These are phyloP conservation scores for Solanum tarijense DNA, from an alignment of 257 asterid genomes.

Conservation along the genomic window DNA sequence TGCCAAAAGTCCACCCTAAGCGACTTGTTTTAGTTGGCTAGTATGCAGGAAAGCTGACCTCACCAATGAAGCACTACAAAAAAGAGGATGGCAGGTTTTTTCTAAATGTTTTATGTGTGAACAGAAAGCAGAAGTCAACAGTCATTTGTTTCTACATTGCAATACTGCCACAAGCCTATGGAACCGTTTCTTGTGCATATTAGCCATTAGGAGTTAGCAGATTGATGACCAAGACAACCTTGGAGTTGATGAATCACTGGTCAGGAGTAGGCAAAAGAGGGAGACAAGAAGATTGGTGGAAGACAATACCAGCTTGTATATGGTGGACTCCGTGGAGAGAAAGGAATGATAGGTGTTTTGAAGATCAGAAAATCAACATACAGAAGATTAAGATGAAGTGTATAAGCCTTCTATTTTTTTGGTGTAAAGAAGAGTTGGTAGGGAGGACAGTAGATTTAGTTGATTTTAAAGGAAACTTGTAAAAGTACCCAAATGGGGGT, in stretches of 20 bases:
- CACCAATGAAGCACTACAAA: not conserved
- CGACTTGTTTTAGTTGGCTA: not conserved
- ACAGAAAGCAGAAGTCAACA: not conserved
- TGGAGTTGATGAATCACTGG: not conserved
- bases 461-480: not conserved
- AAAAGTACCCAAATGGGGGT: not conserved
- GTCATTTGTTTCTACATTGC: not conserved
- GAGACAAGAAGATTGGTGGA: not conserved
- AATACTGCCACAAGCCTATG: not conserved
- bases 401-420: not conserved
- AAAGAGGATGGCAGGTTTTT: not conserved
- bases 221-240: not conserved
- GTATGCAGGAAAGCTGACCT: not conserved
- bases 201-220: not conserved
- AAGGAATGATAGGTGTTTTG: not conserved
- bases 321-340: not conserved
- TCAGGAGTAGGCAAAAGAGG: not conserved
- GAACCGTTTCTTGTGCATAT: not conserved
- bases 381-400: not conserved
- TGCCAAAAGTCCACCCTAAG: not conserved
- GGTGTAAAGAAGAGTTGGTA: not conserved
- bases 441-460: not conserved
- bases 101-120: not conserved
- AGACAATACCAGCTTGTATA: not conserved
- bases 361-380: not conserved